Base-by-base conservation (phyloP, 1,284 basidiomycete genomes). In the Ustilago trichophora region DNA sequence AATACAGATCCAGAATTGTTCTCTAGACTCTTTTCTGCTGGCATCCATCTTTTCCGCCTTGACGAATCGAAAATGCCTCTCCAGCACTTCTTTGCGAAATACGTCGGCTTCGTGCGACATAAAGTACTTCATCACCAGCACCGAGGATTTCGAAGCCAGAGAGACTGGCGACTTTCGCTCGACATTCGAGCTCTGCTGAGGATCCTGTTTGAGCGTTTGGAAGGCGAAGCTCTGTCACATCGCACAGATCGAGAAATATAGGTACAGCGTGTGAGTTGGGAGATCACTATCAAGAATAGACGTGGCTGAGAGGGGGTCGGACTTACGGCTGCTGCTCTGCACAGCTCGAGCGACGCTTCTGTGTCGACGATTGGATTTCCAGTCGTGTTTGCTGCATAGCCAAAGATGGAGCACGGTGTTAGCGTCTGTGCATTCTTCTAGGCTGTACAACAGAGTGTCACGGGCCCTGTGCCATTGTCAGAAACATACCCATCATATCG, bases 401-500 rank as follows among this genome's bases (percentile, higher is more conserved):
- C 18, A 21, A 32, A n/a, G n/a, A n/a, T n/a, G n/a, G n/a, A n/a
- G n/a, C n/a, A n/a, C n/a, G n/a, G n/a, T n/a, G n/a, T n/a, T n/a
- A n/a, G n/a, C n/a, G n/a, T n/a, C n/a, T n/a, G n/a, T n/a, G n/a
- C n/a, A n/a, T n/a, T n/a, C n/a, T n/a, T n/a, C n/a, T n/a, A n/a
- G n/a, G n/a, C n/a, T n/a, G n/a, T n/a, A n/a, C n/a, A n/a, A n/a
- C n/a, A n/a, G n/a, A n/a, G n/a, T n/a, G n/a, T n/a, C n/a, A n/a
- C n/a, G n/a, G n/a, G n/a, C n/a, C n/a, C n/a, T n/a, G n/a, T n/a
- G n/a, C n/a, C n/a, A n/a, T n/a, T n/a, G n/a, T 38, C 6, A n/a
- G n/a, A 4, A 8, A 67, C 71, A 41, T 24, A 73, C 71, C 68
- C 76, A 78, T 78, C 76, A 78, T 78, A 32, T 78, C 76, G 42